Evolutionary conservation across 2,329 filamentous ascomycete species (phyloP), one percentile per base, ranked within the genome.

Genomic region (Ilyonectria destructans): DNA sequence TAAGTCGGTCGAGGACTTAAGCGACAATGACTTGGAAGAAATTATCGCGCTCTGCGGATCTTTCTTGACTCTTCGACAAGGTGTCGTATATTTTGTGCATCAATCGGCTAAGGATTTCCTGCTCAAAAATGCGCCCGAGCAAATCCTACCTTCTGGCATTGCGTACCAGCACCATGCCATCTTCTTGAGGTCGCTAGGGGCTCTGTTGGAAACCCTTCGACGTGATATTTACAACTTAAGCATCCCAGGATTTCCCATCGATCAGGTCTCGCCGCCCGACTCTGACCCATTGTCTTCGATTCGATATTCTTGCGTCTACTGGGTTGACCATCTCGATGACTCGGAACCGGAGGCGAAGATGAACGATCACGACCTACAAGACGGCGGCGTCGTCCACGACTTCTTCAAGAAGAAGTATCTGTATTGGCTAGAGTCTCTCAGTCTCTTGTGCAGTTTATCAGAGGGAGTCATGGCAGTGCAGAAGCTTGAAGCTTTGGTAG

Each of bases 101-200:
- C 79, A 84, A 62, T 84, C 82, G 4, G 84, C 82, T 0, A 84
- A 84, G 68, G 83, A 85, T 19, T 83, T 76, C 68, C 62, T 86
- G 2, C 31, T 45, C 84, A 35, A 71, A n/a, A 64, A 75, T 6
- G 70, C 69, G 55, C 57, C 58, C 5, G n/a, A 60, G 19, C 49
- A 68, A n/a, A 71, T 83, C 6, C 80, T 82, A 45, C 77, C 78
- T 10, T 51, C n/a, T 23, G 77, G 80, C 3, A 33, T 57, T 5
- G 51, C 62, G 29, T 46, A 72, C 2, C 62, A 72, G 19, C 80
- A 85, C 61, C 40, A 74, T 17, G 6, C 3, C 0, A 78, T 85
- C 8, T 79, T 82, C 58, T 74, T 63, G 4, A 73, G 69, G 26
- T 85, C 82, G 6, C 60, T 85, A 2, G 6, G 77, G 17, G 62